Evolutionary conservation across 2,329 filamentous ascomycete species (phyloP).

Genomic region (Colletotrichum truncatum): DNA sequence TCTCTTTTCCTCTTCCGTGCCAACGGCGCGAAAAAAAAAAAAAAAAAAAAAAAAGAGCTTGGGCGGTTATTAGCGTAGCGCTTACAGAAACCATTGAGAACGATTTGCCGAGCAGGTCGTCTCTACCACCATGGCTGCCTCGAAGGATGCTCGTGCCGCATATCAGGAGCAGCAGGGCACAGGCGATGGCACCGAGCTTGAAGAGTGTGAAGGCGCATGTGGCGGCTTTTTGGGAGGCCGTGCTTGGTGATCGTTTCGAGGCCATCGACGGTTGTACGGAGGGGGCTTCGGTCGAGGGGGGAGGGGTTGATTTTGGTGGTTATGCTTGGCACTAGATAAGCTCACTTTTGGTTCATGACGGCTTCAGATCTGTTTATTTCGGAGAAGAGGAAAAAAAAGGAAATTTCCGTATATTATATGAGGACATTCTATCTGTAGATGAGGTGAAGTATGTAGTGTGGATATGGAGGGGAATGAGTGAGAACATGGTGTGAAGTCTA

Average conservation of each 20-base stretch:
- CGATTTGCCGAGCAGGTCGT: conserved; percentile 1
- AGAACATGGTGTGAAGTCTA: too few relatives aligned
- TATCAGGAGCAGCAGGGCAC: not conserved
- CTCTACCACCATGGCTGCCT: not conserved
- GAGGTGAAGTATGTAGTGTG: too few relatives aligned
- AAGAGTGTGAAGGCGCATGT: not conserved
- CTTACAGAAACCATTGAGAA: conserved; percentile 9
- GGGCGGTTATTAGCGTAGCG: not conserved
- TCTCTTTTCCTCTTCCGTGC: too few relatives aligned
- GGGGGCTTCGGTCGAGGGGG: not conserved
- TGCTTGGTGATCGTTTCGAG: not conserved
- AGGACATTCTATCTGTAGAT: too few relatives aligned
- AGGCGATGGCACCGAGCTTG: not conserved
- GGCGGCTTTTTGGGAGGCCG: not conserved
- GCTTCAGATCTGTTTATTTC: too few relatives aligned
- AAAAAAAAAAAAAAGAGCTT: not conserved
- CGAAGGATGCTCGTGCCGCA: conserved; percentile 1
- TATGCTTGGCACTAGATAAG: not conserved
- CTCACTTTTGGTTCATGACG: not conserved
- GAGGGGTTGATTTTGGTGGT: too few relatives aligned
- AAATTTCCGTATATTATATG: too few relatives aligned
- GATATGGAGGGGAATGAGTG: too few relatives aligned
- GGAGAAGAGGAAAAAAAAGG: too few relatives aligned
- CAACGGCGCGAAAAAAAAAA: too few relatives aligned
- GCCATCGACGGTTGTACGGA: not conserved